Evolutionary conservation across 1,284 basidiomycete species (phyloP), one percentile per base, ranked within the genome.

Genomic region (Mycena citricolor): DNA sequence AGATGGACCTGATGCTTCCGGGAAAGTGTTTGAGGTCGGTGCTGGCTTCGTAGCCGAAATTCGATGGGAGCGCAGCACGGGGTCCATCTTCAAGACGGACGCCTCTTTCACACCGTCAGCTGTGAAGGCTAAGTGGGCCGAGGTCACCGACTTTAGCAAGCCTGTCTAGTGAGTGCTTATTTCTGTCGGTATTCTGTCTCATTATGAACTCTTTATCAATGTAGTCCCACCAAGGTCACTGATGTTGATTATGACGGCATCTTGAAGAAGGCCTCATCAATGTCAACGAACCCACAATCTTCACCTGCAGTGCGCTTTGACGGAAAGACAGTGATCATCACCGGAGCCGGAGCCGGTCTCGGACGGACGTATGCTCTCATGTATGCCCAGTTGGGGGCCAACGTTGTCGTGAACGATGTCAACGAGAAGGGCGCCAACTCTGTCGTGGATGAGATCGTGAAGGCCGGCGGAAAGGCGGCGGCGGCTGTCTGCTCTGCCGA

Each of bases 321-420:
- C 54, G 88, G 83, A 34, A 85, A 97, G 73, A 97, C 94, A 4
- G 90, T 91, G 47, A 84, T 99, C 55, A 79, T 99, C 58, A 99
- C 97, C 2, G 97, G 97, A 39, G 89, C 92, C 12, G 94, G 94
- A 31, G 89, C 86, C 23, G 94, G 94, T 45, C 83, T 99, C 24
- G 97, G 97, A 20, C 84, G 94, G 34, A 82, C 84, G 4, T 97
- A 99, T 63, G 90, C 97, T 0, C 73, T 86, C 45, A 90, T 97
- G 85, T 99, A 90, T 60, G 91, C 78, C 31, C 83, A 79, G 51
- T 79, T 94, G 4, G 97, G 97, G 23, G 95, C 93, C 17, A 98
- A 97, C 60, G 90, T 99, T 25, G 90, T 99, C 31, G 83, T 99
- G 49, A 99, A 99, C 65, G 97, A 99, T 62, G 86, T 99, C 45